Percentiles rank a stretch among this genome's conserved stretches.
Conservation (phyloP, 1,139 yeast species). For the Trichomonascaceae sp. region DNA sequence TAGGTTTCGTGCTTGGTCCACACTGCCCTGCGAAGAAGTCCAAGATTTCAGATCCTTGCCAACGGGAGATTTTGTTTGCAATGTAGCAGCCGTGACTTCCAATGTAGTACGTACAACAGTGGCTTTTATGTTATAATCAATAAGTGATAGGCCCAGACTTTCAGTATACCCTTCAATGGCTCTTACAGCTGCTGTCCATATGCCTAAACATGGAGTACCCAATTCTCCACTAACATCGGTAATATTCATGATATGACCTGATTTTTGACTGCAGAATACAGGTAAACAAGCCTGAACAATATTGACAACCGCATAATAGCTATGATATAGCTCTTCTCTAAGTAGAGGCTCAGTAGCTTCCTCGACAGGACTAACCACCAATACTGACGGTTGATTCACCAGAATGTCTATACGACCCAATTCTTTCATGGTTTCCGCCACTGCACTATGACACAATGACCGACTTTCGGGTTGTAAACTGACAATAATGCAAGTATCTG, state of each 20-base stretch:
- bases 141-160: slow-evolving; percentile 30
- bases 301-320: slow-evolving; percentile 28
- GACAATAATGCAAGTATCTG: slow-evolving; percentile 20
- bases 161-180: slow-evolving; percentile 34
- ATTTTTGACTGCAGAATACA: slow-evolving; percentile 20
- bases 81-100: slow-evolving; percentile 28
- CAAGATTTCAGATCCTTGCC: slow-evolving; percentile 4
- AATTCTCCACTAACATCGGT: slow-evolving; percentile 30
- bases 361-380: slow-evolving; percentile 27
- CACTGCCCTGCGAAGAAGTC: slow-evolving; percentile 6
- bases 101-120: slow-evolving; percentile 30
- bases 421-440: slow-evolving; percentile 20
- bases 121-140: slow-evolving; percentile 26
- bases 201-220: slow-evolving; percentile 30
- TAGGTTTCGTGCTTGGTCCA: slow-evolving; percentile 19
- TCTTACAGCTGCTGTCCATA: slow-evolving; percentile 28
- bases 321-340: slow-evolving; percentile 27
- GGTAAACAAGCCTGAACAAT: slow-evolving; percentile 29
- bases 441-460: slow-evolving; percentile 28
- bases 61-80: slow-evolving; percentile 19
- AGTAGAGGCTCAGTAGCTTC: slow-evolving; percentile 28
- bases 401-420: slow-evolving; percentile 29
- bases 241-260: slow-evolving; percentile 31
- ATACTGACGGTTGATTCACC: slow-evolving; percentile 17
- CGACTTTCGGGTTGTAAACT: slow-evolving; percentile 20